phyloP scores from a whole-genome alignment of 2,329 filamentous ascomycete species.

The Clarireedia sp. region DNA sequence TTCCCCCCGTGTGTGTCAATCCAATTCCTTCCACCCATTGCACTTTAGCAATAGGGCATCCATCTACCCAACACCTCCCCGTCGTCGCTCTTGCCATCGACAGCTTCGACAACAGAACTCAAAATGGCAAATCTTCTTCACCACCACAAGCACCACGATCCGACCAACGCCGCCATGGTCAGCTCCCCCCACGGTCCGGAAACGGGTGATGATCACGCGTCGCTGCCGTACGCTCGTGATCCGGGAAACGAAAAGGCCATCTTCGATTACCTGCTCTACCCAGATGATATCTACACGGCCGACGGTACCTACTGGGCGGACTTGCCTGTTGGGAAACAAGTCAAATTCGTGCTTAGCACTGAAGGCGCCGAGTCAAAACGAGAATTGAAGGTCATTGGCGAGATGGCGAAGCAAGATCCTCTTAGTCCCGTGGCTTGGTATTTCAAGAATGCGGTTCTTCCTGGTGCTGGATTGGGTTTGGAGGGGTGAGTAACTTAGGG shows the following conservation, averaged over 20 bases:
- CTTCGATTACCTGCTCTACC: constrained; percentile 75
- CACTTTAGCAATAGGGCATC: background rate
- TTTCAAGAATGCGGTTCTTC: constrained; percentile 82
- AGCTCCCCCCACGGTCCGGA: constrained; percentile 28
- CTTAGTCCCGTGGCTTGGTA: constrained; percentile 80
- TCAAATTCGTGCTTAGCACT: constrained; percentile 68
- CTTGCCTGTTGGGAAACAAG: constrained; percentile 59
- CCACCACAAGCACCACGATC: constrained; percentile 23
- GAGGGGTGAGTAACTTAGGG: constrained; percentile 53
- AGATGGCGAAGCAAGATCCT: constrained; percentile 80
- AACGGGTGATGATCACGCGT: constrained; percentile 25
- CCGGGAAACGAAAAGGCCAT: constrained; percentile 43
- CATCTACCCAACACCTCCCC: background rate
- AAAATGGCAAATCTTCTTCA: constrained; percentile 21
- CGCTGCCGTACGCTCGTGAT: constrained; percentile 14
- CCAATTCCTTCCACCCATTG: background rate
- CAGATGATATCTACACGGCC: constrained; percentile 77
- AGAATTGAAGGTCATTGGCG: constrained; percentile 60
- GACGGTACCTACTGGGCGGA: constrained; percentile 93
- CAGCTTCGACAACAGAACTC: constrained; percentile 1
- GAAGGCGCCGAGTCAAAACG: constrained; percentile 61
- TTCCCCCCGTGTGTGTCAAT: background rate
- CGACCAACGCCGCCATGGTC: constrained; percentile 22
- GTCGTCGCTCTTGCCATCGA: background rate
- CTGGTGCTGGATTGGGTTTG: constrained; percentile 82